A percentile compares a stretch with the other conserved stretches of the same genome.
These are phyloP conservation scores for Gentiana straminea DNA, from an alignment of 257 asterid species.

Conservation along the genomic window DNA sequence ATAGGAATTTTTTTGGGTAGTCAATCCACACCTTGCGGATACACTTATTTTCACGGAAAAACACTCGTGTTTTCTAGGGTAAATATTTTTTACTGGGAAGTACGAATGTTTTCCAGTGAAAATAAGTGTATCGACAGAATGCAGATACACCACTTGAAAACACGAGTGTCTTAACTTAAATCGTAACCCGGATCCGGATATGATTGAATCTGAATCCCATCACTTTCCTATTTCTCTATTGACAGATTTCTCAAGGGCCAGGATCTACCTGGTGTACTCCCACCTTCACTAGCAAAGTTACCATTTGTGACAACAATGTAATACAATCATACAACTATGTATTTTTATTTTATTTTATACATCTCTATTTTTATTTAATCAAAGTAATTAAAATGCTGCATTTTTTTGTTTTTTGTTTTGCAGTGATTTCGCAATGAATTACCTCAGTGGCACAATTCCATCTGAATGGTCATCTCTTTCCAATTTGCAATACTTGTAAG, in stretches of 20 bases:
- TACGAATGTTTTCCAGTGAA: no score
- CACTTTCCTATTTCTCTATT: not conserved
- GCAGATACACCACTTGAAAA: not conserved
- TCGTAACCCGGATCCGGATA: no score
- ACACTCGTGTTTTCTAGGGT: no score
- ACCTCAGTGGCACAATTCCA: constrained; percentile 50
- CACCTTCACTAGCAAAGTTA: constrained; percentile 49
- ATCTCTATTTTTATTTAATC: not conserved
- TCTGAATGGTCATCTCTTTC: constrained; percentile 38
- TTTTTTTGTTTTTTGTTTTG: not conserved
- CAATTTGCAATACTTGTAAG: constrained; percentile 37
- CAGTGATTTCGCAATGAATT: constrained; percentile 54
- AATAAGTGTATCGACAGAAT: not conserved
- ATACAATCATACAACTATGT: not conserved
- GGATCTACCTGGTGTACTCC: constrained; percentile 54
- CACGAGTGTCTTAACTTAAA: no score
- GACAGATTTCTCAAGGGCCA: constrained; percentile 40
- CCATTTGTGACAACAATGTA: constrained; percentile 36
- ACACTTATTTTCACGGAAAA: not conserved
- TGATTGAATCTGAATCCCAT: no score
- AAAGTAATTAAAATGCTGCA: not conserved
- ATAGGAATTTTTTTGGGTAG: not conserved
- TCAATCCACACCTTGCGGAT: not conserved
- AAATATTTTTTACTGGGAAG: no score
- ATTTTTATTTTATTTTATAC: not conserved